Percentiles rank a stretch among this genome's conserved stretches.
phyloP scores from a whole-genome alignment of 768 basidiomycete species.

The Kockovaella imperatae region DNA sequence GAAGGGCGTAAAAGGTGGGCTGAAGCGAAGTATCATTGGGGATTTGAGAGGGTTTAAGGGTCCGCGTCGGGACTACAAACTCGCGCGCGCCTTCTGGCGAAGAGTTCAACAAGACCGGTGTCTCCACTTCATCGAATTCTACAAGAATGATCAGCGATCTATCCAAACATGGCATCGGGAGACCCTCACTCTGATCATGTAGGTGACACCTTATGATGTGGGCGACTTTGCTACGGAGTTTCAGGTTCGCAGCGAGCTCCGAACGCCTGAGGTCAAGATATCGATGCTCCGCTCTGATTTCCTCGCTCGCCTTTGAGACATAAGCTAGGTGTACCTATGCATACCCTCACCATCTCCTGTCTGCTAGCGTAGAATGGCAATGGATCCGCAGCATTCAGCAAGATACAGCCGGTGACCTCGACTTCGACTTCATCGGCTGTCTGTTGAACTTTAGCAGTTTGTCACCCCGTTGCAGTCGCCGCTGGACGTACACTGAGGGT shows the following conservation, averaged over 20 bases:
- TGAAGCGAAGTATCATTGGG: conserved; percentile 5
- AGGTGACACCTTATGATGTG: conserved; percentile 66
- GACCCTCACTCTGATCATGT: conserved; percentile 63
- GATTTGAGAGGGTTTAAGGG: conserved; percentile 2
- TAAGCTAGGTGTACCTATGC: background rate
- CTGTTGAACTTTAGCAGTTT: conserved; percentile 1
- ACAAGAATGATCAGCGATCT: conserved; percentile 12
- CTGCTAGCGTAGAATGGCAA: conserved; percentile 84
- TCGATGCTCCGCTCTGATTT: conserved; percentile 73
- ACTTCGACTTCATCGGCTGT: conserved; percentile 68
- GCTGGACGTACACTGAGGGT: background rate
- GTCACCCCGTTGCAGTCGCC: background rate
- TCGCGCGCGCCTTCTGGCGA: conserved; percentile 92
- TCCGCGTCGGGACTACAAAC: conserved; percentile 77
- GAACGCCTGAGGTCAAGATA: conserved; percentile 80
- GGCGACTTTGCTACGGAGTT: conserved; percentile 72
- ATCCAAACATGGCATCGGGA: background rate
- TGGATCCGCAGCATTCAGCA: conserved; percentile 69
- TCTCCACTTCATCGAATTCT: conserved; percentile 92
- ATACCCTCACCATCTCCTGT: conserved; percentile 59
- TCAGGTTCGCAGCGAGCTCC: conserved; percentile 66
- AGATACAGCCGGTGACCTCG: conserved; percentile 57
- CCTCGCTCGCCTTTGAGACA: conserved; percentile 69
- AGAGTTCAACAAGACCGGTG: conserved; percentile 79
- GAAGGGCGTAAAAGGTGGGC: conserved; percentile 68